Evolutionary conservation across 1,139 yeast species (phyloP).

Genomic region (Saccharomyces hybrid): DNA sequence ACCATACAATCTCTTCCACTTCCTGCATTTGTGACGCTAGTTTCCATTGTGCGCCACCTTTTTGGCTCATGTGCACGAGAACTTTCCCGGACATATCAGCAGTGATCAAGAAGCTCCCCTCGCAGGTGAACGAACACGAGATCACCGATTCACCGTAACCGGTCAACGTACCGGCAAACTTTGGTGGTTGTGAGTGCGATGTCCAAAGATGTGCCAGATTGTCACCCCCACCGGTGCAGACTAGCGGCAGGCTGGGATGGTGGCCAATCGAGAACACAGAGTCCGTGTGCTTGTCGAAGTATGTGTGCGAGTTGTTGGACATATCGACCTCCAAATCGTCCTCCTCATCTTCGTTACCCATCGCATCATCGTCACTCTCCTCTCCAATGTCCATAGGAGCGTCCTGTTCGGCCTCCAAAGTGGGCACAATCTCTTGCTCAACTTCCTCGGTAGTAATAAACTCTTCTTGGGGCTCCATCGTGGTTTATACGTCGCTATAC

Average conservation of each 20-base stretch:
- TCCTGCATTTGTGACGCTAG: constrained; percentile 67
- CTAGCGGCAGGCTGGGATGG: constrained; percentile 78
- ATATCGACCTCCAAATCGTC: constrained; percentile 55
- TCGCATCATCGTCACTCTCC: constrained; percentile 37
- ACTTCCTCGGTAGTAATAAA: constrained; percentile 51
- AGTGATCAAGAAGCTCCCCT: constrained; percentile 73
- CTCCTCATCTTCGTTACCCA: constrained; percentile 33
- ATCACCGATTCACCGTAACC: constrained; percentile 78
- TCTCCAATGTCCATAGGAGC: constrained; percentile 33
- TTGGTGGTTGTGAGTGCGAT: constrained; percentile 75
- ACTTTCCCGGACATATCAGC: constrained; percentile 93
- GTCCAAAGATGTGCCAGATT: constrained; percentile 88
- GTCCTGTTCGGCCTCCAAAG: constrained; percentile 28
- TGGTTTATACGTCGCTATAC: not conserved
- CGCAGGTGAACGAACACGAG: constrained; percentile 72
- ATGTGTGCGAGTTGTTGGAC: constrained; percentile 81
- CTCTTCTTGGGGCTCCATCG: constrained; percentile 38
- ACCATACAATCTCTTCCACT: constrained; percentile 79
- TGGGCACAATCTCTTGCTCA: constrained; percentile 48
- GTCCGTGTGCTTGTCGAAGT: constrained; percentile 82
- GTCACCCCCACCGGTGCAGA: constrained; percentile 87
- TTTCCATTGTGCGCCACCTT: constrained; percentile 79
- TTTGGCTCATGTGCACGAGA: constrained; percentile 60
- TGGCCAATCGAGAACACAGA: constrained; percentile 69
- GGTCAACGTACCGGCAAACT: constrained; percentile 67